phyloP scores from a whole-genome alignment of 2,329 filamentous ascomycete species.

The Clonostachys sp. region DNA sequence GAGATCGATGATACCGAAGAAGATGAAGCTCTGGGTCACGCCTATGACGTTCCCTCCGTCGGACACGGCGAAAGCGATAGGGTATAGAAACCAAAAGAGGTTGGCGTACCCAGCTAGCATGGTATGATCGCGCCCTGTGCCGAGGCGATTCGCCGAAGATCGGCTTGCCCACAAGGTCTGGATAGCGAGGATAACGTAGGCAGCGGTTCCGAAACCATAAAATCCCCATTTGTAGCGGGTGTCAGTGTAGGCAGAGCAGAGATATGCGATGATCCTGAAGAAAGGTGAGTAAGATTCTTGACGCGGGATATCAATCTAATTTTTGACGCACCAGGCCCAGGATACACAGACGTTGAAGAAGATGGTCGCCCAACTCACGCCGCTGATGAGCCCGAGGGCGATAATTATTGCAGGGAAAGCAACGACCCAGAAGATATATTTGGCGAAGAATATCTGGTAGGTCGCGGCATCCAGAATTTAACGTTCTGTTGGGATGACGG shows the following conservation, averaged over 20 bases:
- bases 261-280: constrained; percentile 33
- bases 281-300: too few relatives aligned
- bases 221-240: constrained; percentile 55
- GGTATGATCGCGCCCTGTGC: constrained; percentile 35
- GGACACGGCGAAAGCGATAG: constrained; percentile 44
- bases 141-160: constrained; percentile 29
- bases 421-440: constrained; percentile 52
- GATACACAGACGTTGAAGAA: constrained; percentile 41
- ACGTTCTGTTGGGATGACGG: constrained; percentile 24
- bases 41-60: constrained; percentile 47
- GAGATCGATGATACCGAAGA: constrained; percentile 47
- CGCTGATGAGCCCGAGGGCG: constrained; percentile 43
- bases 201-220: constrained; percentile 44
- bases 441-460: constrained; percentile 49
- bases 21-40: constrained; percentile 39
- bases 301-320: too few relatives aligned
- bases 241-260: constrained; percentile 39
- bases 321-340: constrained; percentile 35
- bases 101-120: constrained; percentile 41
- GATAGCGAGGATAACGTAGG: constrained; percentile 36
- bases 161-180: constrained; percentile 33
- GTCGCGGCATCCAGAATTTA: constrained; percentile 15
- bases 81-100: constrained; percentile 54
- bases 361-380: constrained; percentile 51
- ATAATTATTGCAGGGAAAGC: constrained; percentile 39